phyloP scores from a whole-genome alignment of 2,329 filamentous ascomycete species.

The Zymoseptoria pseudotritici region DNA sequence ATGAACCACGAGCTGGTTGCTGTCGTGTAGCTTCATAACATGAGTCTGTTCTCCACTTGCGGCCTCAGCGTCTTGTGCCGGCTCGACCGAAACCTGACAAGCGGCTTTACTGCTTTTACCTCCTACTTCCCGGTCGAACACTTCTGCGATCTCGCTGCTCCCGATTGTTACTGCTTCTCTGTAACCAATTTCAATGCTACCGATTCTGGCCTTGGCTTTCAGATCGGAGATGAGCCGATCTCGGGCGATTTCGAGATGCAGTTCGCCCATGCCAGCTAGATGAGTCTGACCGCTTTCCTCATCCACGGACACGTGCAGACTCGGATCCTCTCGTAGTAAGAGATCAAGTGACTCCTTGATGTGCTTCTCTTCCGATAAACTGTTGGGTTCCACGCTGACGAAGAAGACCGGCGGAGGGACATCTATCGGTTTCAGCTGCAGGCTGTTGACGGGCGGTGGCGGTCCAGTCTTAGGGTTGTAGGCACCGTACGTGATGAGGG shows the following conservation, averaged over 20 bases:
- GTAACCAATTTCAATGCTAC: conserved; percentile 90
- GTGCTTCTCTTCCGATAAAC: conserved; percentile 69
- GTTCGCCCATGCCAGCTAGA: conserved; percentile 89
- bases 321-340: conserved; percentile 85
- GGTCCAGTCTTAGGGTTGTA: conserved; percentile 55
- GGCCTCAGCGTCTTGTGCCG: conserved; percentile 3
- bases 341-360: conserved; percentile 69
- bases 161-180: conserved; percentile 66
- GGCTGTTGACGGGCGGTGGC: conserved; percentile 58
- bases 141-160: conserved; percentile 50
- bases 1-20: conserved; percentile 59
- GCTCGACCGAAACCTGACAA: conserved; percentile 60
- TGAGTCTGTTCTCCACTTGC: conserved; percentile 26
- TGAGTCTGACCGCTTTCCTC: conserved; percentile 90
- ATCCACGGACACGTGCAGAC: conserved; percentile 74
- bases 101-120: conserved; percentile 71
- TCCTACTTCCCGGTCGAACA: conserved; percentile 72
- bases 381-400: conserved; percentile 78
- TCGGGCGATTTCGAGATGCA: conserved; percentile 88
- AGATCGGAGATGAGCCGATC: conserved; percentile 84
- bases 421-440: conserved; percentile 80
- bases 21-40: conserved; percentile 49
- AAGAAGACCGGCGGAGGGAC: conserved; percentile 95
- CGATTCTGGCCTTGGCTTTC: conserved; percentile 77
- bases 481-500: conserved; percentile 66